A percentile compares a stretch with the other conserved stretches of the same genome.
These are phyloP conservation scores for Suillus plorans DNA, from an alignment of 768 basidiomycete genomes.

Conservation along the genomic window DNA sequence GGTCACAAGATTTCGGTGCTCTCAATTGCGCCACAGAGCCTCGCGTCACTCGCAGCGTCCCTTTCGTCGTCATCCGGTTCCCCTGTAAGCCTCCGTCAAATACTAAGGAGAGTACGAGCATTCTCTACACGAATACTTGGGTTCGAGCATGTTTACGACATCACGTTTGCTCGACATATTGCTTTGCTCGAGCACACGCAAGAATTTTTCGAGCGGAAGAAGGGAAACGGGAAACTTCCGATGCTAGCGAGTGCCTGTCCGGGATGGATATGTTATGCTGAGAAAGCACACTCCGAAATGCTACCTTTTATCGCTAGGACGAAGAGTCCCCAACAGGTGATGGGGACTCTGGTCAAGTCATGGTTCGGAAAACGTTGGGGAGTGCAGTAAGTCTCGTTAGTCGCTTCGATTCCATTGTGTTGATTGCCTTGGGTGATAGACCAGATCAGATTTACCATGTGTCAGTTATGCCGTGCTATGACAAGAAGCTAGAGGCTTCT, in stretches of 20 bases:
- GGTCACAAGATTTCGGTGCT: constrained; percentile 62
- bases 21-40: constrained; percentile 87
- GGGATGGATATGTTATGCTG: constrained; percentile 99
- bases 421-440: constrained; percentile 37
- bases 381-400: constrained; percentile 53
- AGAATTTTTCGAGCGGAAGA: constrained; percentile 77
- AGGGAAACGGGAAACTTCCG: constrained; percentile 54
- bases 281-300: constrained; percentile 95
- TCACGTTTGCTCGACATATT: constrained; percentile 90
- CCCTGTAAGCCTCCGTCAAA: constrained; percentile 49
- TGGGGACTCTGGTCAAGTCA: constrained; percentile 90
- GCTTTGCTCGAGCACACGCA: constrained; percentile 76
- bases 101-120: constrained; percentile 68
- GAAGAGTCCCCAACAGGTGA: constrained; percentile 92
- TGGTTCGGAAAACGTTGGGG: constrained; percentile 75
- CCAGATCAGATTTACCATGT: constrained; percentile 93
- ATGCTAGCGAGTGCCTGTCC: constrained; percentile 97
- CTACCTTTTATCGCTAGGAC: constrained; percentile 84
- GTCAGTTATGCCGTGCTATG: constrained; percentile 98
- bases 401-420: not conserved
- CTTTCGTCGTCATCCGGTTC: constrained; percentile 46
- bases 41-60: constrained; percentile 77
- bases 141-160: constrained; percentile 86
- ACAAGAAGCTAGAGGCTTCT: constrained; percentile 98
- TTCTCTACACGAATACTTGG: constrained; percentile 72